Conservation (phyloP, 2,329 filamentous ascomycete species). For the Xylariomycetidae sp. region DNA sequence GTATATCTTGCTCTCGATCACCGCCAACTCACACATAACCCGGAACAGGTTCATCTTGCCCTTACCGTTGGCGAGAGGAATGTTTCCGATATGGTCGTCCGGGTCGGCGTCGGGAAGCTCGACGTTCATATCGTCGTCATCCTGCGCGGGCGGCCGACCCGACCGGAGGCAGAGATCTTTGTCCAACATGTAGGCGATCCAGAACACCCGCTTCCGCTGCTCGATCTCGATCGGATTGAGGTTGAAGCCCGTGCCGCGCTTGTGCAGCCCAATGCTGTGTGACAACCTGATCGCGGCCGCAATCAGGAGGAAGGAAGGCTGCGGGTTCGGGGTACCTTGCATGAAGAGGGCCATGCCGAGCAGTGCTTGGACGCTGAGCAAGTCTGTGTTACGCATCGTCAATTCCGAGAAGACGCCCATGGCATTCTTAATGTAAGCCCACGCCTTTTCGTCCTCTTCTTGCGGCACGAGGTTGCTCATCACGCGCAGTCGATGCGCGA, state of each 20-base stretch:
- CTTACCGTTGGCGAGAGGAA: constrained; percentile 81
- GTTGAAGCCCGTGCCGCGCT: constrained; percentile 86
- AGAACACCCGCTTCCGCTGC: constrained; percentile 65
- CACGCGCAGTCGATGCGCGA: constrained; percentile 83
- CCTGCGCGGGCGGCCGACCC: constrained; percentile 54
- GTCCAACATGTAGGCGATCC: constrained; percentile 61
- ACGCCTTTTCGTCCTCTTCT: constrained; percentile 90
- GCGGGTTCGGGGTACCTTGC: constrained; percentile 93
- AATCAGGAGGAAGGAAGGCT: constrained; percentile 86
- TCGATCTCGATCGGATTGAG: constrained; percentile 91
- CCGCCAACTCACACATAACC: constrained; percentile 83
- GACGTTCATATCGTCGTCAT: constrained; percentile 81
- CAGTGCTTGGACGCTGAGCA: constrained; percentile 89
- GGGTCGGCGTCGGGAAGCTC: constrained; percentile 89
- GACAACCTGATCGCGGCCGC: constrained; percentile 85
- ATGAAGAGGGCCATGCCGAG: constrained; percentile 92
- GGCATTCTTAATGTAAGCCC: constrained; percentile 94
- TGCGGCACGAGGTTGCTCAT: constrained; percentile 91
- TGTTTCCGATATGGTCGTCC: constrained; percentile 87
- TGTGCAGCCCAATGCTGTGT: constrained; percentile 93
- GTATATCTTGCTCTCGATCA: constrained; percentile 92
- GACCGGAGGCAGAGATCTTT: constrained; percentile 57
- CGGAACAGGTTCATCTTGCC: constrained; percentile 94
- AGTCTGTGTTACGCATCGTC: constrained; percentile 91
- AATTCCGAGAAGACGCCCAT: constrained; percentile 89